Base-by-base conservation (phyloP, 306 rosid genomes). In the Aeschynomene evenia region DNA sequence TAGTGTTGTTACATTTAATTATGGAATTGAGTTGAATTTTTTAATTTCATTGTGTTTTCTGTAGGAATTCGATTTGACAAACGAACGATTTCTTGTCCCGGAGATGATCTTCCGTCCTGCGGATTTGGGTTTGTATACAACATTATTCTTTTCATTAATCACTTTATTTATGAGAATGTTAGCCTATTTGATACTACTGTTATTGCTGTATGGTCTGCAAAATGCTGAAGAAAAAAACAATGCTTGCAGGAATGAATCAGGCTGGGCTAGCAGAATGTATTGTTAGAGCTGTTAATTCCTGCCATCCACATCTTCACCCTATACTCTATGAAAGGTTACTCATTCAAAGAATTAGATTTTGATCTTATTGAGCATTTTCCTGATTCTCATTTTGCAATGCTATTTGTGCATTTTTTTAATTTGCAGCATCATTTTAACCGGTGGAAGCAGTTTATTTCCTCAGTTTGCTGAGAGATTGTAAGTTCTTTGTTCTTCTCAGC, bases 91-190 rank as follows among this genome's bases (percentile, higher is more conserved):
- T 86, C 96, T 94, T 66, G 97, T 90, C 22, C 96, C 98, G 0
- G 98, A 94, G 87, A 94, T 94, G 98, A 80, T 94, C 46, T 94
- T 94, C 77, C 96, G 84, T 71, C 98, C 98, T 43, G 89, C 96
- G 57, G 96, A 94, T 90, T 76, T 94, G 72, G 98, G 97, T 90
- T 11, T 63, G 89, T 80, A 39, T 36, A 19, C n/a, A 24, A 2
- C 49, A 39, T 42, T 4, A 28, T 57, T 40, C 39, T 5, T 54
- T 73, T 68, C 49, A 10, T 23, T 70, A 63, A 28, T 49, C 60
- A 43, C 28, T 60, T 55, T 76, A 9, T 52, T 22, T 10, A 68
- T 64, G 59, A 68, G 55, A 71, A 57, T 63, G 48, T 31, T 56
- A 31, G 42, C 63, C 1, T 26, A 20, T 71, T 23, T 77, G 71